Conservation (phyloP, 768 basidiomycete genomes). For the Lactarius indigo region DNA sequence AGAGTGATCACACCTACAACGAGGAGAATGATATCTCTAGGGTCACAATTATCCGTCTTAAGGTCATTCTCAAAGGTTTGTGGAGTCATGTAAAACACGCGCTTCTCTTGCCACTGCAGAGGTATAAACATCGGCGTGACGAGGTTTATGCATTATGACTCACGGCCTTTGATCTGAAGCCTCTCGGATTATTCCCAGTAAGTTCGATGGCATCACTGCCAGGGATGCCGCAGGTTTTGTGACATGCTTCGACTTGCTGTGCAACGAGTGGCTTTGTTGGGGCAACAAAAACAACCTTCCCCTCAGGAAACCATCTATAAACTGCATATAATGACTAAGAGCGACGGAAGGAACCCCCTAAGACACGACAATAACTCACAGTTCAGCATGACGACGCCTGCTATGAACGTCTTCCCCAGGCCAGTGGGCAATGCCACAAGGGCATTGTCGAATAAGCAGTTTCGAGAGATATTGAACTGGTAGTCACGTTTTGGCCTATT, state of each 20-base stretch:
- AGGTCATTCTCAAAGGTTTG: conserved; percentile 93
- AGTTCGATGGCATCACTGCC: conserved; percentile 81
- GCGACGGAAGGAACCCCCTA: neutral
- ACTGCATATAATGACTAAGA: conserved; percentile 40
- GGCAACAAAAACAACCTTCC: conserved; percentile 91
- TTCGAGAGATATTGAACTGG: conserved; percentile 88
- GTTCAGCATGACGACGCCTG: conserved; percentile 94
- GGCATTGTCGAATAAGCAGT: conserved; percentile 87
- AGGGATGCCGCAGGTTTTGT: conserved; percentile 89
- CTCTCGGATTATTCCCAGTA: conserved; percentile 66
- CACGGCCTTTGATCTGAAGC: conserved; percentile 58
- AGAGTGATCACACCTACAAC: conserved; percentile 64
- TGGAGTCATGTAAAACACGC: conserved; percentile 94
- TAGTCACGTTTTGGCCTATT: conserved; percentile 89
- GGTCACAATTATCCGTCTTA: conserved; percentile 65
- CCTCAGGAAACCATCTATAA: conserved; percentile 90
- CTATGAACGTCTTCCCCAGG: conserved; percentile 96
- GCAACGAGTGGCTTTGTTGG: conserved; percentile 95
- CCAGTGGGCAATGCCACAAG: conserved; percentile 95
- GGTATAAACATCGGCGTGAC: neutral
- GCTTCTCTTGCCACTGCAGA: conserved; percentile 70
- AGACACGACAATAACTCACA: conserved; percentile 46
- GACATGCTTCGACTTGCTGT: conserved; percentile 93
- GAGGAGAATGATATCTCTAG: conserved; percentile 74
- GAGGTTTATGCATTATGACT: conserved; percentile 29